Percentiles rank a stretch among this genome's conserved stretches.
Evolutionary conservation across 2,329 filamentous ascomycete species (phyloP).

Genomic region (Colletotrichum australisinense): DNA sequence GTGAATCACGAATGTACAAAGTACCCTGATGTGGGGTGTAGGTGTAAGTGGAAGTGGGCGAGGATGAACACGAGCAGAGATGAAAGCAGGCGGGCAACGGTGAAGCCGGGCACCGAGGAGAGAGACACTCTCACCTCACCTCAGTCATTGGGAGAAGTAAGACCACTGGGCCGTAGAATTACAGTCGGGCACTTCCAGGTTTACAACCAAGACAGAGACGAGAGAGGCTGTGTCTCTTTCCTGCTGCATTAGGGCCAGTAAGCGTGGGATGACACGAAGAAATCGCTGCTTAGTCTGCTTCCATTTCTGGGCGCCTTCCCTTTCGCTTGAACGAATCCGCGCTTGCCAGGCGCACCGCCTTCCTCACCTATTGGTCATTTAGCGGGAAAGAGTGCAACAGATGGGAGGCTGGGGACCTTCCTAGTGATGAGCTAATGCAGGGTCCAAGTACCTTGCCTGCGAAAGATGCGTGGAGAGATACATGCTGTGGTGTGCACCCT

Average conservation of each 20-base stretch:
- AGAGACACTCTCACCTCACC: too few species aligned
- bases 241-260: neutral
- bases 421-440: neutral
- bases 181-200: too few species aligned
- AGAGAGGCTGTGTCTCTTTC: neutral
- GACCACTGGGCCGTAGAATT: neutral
- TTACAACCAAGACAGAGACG: too few species aligned
- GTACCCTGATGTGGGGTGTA: too few species aligned
- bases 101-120: neutral
- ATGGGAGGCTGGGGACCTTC: neutral
- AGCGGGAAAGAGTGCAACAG: neutral
- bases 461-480: neutral
- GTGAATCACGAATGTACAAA: neutral
- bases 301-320: neutral
- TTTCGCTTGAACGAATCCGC: neutral
- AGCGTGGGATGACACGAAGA: neutral
- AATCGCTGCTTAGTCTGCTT: neutral
- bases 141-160: neutral
- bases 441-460: neutral
- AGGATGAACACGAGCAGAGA: neutral
- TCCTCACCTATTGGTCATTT: neutral
- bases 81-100: constrained; percentile 1
- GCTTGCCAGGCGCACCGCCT: constrained; percentile 1
- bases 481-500: neutral
- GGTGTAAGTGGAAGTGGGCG: too few species aligned